Evolutionary conservation across 345 rosid species (phyloP).

Genomic region (Capsella bursapastoris): DNA sequence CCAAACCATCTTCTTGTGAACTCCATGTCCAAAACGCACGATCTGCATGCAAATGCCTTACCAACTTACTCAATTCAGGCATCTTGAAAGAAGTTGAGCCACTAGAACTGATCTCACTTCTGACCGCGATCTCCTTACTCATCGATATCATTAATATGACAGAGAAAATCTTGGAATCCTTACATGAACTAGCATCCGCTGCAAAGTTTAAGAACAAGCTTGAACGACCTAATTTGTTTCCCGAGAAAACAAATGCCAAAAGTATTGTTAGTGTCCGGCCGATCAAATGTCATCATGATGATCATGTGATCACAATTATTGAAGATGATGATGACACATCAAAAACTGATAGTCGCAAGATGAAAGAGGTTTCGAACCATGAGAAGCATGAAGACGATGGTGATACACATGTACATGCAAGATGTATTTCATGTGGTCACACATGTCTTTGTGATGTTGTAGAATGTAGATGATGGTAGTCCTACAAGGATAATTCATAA

Average conservation of each 20-base stretch:
- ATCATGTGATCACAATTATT: slow-evolving; percentile 35
- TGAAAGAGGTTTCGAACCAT: slow-evolving; percentile 9
- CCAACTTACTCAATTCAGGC: slow-evolving; percentile 52
- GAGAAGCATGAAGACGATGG: slow-evolving; percentile 20
- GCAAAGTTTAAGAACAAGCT: slow-evolving; percentile 51
- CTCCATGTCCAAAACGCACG: slow-evolving; percentile 52
- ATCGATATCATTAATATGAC: slow-evolving; percentile 56
- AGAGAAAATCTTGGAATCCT: slow-evolving; percentile 58
- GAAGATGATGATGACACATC: slow-evolving; percentile 23
- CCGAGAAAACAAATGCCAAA: slow-evolving; percentile 36
- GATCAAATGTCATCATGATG: slow-evolving; percentile 30
- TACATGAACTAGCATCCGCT: slow-evolving; percentile 56
- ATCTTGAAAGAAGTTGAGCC: slow-evolving; percentile 53
- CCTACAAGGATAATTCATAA: not conserved
- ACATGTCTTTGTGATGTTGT: slow-evolving; percentile 13
- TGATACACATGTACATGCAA: slow-evolving; percentile 2
- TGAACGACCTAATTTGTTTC: slow-evolving; percentile 33
- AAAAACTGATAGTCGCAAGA: not conserved
- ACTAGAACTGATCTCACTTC: slow-evolving; percentile 47
- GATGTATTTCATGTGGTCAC: slow-evolving; percentile 22
- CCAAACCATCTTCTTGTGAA: slow-evolving; percentile 45
- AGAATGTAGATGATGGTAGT: slow-evolving; percentile 34
- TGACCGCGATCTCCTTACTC: slow-evolving; percentile 60
- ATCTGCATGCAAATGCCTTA: slow-evolving; percentile 48
- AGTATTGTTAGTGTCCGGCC: slow-evolving; percentile 21